Percentiles rank a stretch among this genome's conserved stretches.
phyloP scores from a whole-genome alignment of 2,329 filamentous ascomycete species.

The Hymenoscyphus salicellus region DNA sequence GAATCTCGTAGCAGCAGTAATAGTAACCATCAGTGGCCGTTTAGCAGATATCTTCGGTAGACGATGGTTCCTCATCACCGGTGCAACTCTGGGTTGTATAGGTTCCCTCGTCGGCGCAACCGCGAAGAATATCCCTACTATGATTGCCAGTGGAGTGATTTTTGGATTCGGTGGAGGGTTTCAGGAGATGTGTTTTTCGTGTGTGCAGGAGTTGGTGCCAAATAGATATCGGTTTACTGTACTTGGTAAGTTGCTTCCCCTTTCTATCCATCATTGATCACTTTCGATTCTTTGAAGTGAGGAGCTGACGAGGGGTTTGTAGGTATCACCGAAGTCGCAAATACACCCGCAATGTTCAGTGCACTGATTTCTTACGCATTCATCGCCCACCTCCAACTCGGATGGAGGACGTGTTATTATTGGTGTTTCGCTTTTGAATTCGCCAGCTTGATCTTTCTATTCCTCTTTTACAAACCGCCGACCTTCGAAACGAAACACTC shows the following conservation, averaged over 20 bases:
- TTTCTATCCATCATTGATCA: neutral
- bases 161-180: conserved; percentile 43
- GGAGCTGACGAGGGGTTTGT: neutral
- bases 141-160: conserved; percentile 42
- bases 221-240: conserved; percentile 34
- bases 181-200: conserved; percentile 39
- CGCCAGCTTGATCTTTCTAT: conserved; percentile 32
- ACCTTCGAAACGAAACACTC: conserved; percentile 37
- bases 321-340: conserved; percentile 29
- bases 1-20: conserved; percentile 37
- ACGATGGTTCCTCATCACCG: conserved; percentile 40
- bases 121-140: conserved; percentile 39
- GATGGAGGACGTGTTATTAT: conserved; percentile 38
- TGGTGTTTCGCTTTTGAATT: conserved; percentile 37
- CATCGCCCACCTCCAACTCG: conserved; percentile 30
- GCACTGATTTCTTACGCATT: conserved; percentile 37
- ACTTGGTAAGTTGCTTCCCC: conserved; percentile 17
- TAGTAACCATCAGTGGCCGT: conserved; percentile 38
- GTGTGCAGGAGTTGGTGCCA: conserved; percentile 40
- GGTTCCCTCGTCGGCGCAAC: conserved; percentile 42
- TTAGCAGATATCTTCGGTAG: conserved; percentile 43
- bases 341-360: conserved; percentile 34
- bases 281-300: neutral
- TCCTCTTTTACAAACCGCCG: conserved; percentile 47
- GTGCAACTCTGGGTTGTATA: conserved; percentile 36